Percentiles rank a stretch among this genome's conserved stretches.
These are phyloP conservation scores for Arthrinium phaeospermum DNA, from an alignment of 2,329 filamentous ascomycete species.

Conservation along the genomic window DNA sequence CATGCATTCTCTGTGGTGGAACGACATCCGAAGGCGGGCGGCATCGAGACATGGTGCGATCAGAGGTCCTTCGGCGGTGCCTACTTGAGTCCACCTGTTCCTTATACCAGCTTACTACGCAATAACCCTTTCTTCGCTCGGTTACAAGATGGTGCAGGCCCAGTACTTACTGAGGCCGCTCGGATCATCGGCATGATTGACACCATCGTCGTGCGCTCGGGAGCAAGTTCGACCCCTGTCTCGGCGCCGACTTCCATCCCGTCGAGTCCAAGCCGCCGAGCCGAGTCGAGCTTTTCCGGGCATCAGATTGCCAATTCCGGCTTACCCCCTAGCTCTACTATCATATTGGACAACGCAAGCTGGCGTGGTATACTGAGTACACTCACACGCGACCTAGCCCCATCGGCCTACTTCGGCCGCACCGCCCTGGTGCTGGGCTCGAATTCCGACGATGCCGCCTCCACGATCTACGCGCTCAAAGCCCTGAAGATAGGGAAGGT, in stretches of 20 bases:
- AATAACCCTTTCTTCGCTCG: constrained; percentile 56
- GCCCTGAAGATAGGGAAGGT: constrained; percentile 79
- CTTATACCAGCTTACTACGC: constrained; percentile 65
- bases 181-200: constrained; percentile 81
- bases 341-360: constrained; percentile 81
- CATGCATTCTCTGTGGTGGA: constrained; percentile 81
- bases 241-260: constrained; percentile 55
- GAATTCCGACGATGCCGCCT: constrained; percentile 76
- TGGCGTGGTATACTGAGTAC: constrained; percentile 88
- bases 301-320: constrained; percentile 32
- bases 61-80: constrained; percentile 82
- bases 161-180: constrained; percentile 75
- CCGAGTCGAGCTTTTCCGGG: constrained; percentile 30
- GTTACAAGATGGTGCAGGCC: constrained; percentile 56
- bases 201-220: constrained; percentile 72
- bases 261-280: constrained; percentile 51
- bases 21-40: constrained; percentile 66
- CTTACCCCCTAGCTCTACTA: constrained; percentile 55
- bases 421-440: constrained; percentile 78
- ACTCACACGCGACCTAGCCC: constrained; percentile 80
- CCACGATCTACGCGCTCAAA: constrained; percentile 78
- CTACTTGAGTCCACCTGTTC: constrained; percentile 76
- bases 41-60: constrained; percentile 74
- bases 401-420: constrained; percentile 78
- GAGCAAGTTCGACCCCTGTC: constrained; percentile 47